Conservation (phyloP, 306 rosid species). For the Dryas octopetala region DNA sequence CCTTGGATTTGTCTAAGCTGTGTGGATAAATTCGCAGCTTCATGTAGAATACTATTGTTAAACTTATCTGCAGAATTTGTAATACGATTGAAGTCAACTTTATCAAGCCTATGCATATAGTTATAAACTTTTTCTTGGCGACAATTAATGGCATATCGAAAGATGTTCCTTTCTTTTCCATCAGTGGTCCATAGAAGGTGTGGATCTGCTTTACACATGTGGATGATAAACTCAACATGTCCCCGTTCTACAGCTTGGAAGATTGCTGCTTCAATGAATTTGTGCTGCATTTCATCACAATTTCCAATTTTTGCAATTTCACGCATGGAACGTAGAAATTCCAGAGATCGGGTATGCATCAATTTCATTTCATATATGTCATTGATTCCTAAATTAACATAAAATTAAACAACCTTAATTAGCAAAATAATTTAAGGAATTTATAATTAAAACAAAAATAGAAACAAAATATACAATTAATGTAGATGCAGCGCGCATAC, state of each 20-base stretch:
- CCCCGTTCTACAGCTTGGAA: neutral
- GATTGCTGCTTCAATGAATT: neutral
- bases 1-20: slow-evolving; percentile 1
- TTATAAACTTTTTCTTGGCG: slow-evolving; percentile 13
- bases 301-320: no score
- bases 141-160: neutral
- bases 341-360: no score
- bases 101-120: neutral
- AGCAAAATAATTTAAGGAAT: no score
- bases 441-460: no score
- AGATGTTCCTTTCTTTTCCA: neutral
- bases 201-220: neutral
- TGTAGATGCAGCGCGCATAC: no score
- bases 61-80: rapidly evolving
- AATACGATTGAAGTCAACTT: neutral
- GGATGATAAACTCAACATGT: neutral
- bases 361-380: no score
- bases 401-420: no score
- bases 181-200: neutral
- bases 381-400: no score
- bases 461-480: no score
- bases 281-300: no score
- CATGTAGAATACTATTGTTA: slow-evolving; percentile 12
- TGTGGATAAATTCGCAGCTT: neutral
- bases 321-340: no score